These are phyloP conservation scores for Candida silvicultrix DNA, from an alignment of 805 yeast genomes.

Conservation along the genomic window DNA sequence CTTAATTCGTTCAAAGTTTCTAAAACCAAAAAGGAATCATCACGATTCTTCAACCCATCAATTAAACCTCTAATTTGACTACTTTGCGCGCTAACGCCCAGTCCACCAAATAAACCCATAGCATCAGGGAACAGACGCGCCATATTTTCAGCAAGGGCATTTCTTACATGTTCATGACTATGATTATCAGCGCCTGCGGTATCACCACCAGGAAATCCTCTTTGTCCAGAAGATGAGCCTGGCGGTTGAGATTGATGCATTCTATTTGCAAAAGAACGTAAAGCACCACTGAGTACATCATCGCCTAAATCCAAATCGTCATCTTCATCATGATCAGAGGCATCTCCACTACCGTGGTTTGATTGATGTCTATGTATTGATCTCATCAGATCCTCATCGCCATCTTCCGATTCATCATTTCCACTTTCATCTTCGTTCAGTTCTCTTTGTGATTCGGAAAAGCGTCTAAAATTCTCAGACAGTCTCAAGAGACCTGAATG, in stretches of 20 bases:
- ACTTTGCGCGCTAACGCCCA: constrained; percentile 10
- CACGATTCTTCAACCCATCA: constrained; percentile 19
- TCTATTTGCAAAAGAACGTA: constrained; percentile 20
- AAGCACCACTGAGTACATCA: constrained; percentile 20
- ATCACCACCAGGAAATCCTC: background rate
- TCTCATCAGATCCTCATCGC: constrained; percentile 16
- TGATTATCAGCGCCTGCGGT: background rate
- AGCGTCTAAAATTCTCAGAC: constrained; percentile 32
- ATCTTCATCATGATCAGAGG: constrained; percentile 10
- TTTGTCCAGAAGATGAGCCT: constrained; percentile 1
- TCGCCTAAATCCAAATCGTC: constrained; percentile 14
- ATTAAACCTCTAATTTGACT: constrained; percentile 20
- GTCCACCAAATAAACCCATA: constrained; percentile 25
- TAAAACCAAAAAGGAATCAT: constrained; percentile 53
- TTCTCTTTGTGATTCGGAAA: constrained; percentile 20
- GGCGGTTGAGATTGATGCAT: constrained; percentile 2
- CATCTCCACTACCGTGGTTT: constrained; percentile 22
- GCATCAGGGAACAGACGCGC: constrained; percentile 34
- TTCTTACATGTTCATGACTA: background rate
- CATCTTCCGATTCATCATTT: constrained; percentile 19
- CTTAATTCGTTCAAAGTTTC: constrained; percentile 63
- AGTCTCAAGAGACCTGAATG: constrained; percentile 29
- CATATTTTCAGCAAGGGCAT: constrained; percentile 19
- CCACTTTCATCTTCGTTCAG: constrained; percentile 4
- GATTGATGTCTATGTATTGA: constrained; percentile 18